A percentile compares a stretch with the other conserved stretches of the same genome.
phyloP scores from a whole-genome alignment of 176 grass and related monocot genomes.

The Poa annua region DNA sequence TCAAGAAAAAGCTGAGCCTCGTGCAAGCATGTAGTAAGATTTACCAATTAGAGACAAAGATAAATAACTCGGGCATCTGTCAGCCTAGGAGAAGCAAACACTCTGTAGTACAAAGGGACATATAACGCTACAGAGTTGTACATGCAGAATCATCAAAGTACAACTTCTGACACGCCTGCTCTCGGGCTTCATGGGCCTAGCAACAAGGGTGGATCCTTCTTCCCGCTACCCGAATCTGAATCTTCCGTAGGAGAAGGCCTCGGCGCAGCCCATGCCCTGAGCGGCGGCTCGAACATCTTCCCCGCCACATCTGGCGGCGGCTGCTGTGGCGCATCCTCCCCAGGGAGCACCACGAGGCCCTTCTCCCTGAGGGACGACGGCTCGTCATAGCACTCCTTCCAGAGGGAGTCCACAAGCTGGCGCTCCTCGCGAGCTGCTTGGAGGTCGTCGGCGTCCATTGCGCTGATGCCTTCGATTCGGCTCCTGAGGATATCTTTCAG shows the following conservation, averaged over 20 bases:
- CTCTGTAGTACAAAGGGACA: background rate
- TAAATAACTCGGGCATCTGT: background rate
- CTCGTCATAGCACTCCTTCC: conserved; percentile 80
- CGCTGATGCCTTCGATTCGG: conserved; percentile 70
- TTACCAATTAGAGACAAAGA: too few relatives aligned
- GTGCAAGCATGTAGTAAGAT: too few relatives aligned
- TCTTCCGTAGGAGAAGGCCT: conserved; percentile 36
- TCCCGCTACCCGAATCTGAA: conserved; percentile 26
- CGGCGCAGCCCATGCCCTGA: conserved; percentile 50
- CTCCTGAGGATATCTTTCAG: conserved; percentile 63
- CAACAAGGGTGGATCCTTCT: conserved; percentile 70
- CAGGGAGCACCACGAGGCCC: conserved; percentile 81
- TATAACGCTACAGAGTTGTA: background rate
- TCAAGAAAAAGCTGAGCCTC: too few relatives aligned
- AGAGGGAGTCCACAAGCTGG: conserved; percentile 82
- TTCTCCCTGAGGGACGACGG: conserved; percentile 71
- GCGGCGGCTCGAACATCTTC: conserved; percentile 72
- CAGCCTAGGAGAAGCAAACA: background rate
- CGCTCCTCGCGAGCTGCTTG: conserved; percentile 76
- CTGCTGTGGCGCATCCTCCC: conserved; percentile 60
- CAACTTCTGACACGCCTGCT: background rate
- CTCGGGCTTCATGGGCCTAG: conserved; percentile 42
- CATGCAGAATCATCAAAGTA: background rate
- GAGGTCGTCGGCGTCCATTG: conserved; percentile 67
- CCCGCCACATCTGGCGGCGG: conserved; percentile 62